Evolutionary conservation across 768 basidiomycete genomes (phyloP), one percentile per base, ranked within the genome.

Genomic region (Chlorophyllum brunneum): DNA sequence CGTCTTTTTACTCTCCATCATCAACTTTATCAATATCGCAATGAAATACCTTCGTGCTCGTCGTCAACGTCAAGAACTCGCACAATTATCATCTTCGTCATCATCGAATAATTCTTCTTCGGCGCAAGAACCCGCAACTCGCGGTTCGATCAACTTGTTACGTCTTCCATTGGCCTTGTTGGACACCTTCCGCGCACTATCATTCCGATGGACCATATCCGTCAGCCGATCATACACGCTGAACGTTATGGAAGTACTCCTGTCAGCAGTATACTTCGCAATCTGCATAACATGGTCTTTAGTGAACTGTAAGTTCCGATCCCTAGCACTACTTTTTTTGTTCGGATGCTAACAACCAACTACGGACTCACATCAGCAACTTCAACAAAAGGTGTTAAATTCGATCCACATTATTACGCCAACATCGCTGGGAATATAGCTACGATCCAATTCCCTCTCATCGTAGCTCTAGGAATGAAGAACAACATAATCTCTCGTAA

Each of bases 381-480:
- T 2, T 65, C 62, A 7, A 60, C 61, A 15, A 53, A 63, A 16
- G 70, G 70, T 9, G 47, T 67, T 29, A 62, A 51, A 34, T 63
- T 67, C 18, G 70, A 70, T 51, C 67, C 71, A 0, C 62, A 67
- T 45, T 73, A 74, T 56, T 74, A 64, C 56, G 68, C 66, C 24
- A 73, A 78, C 52, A 67, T 74, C 23, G 68, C 74, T 1, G 76
- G 70, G 0, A 63, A 65, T 24, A 70, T 81, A 20, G 79, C 74
- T 1, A 62, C 69, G 13, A 68, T 68, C 33, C 81, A 86, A 61
- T 63, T 81, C 0, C 78, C 82, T 1, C 67, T 86, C 16, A 67
- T 85, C 59, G 71, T 76, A 13, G 81, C 75, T 2, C 72, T 86
- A 22, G 81, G 80, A 1, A 79, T 78, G 55, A 80, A 79, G 24